phyloP scores from a whole-genome alignment of 1,284 basidiomycete genomes.

The Moesziomyces antarcticus region DNA sequence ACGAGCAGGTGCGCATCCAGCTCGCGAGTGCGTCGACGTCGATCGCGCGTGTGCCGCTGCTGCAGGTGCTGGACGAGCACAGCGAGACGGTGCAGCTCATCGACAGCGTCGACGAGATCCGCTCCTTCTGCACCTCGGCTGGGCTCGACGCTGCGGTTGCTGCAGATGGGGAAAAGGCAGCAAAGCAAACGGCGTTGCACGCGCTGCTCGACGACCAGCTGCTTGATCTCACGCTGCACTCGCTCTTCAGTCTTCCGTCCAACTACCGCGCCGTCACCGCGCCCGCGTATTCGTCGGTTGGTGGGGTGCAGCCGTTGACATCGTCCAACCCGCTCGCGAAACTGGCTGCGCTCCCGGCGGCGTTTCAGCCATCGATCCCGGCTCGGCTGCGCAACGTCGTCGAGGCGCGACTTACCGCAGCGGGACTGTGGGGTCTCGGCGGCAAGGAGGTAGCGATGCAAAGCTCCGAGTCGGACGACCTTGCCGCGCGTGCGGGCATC shows the following conservation, averaged over 20 bases:
- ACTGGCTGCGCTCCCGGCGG: slow-evolving; percentile 14
- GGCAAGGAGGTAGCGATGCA: slow-evolving; percentile 44
- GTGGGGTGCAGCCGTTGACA: not conserved
- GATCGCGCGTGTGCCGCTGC: slow-evolving; percentile 41
- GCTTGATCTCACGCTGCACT: slow-evolving; percentile 51
- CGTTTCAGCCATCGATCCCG: slow-evolving; percentile 45
- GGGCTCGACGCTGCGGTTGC: slow-evolving; percentile 29
- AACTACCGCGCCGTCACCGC: slow-evolving; percentile 54
- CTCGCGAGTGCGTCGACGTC: slow-evolving; percentile 41
- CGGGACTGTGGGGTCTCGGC: slow-evolving; percentile 48
- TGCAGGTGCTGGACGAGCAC: slow-evolving; percentile 31
- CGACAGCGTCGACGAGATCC: slow-evolving; percentile 34
- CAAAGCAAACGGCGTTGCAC: slow-evolving; percentile 36
- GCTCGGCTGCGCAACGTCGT: slow-evolving; percentile 54
- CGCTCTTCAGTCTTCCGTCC: slow-evolving; percentile 53
- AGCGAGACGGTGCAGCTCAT: slow-evolving; percentile 18
- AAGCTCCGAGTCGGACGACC: slow-evolving; percentile 29
- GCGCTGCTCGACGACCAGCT: slow-evolving; percentile 54
- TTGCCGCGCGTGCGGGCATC: slow-evolving; percentile 43
- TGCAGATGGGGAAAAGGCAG: slow-evolving; percentile 3
- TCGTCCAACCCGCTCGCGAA: slow-evolving; percentile 7
- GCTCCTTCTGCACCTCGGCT: slow-evolving; percentile 22
- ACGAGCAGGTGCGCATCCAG: slow-evolving; percentile 6
- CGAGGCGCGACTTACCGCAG: slow-evolving; percentile 40
- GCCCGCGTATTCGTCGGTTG: slow-evolving; percentile 30